phyloP scores from a whole-genome alignment of 768 basidiomycete species.

The Dacryopinax primogenitus region DNA sequence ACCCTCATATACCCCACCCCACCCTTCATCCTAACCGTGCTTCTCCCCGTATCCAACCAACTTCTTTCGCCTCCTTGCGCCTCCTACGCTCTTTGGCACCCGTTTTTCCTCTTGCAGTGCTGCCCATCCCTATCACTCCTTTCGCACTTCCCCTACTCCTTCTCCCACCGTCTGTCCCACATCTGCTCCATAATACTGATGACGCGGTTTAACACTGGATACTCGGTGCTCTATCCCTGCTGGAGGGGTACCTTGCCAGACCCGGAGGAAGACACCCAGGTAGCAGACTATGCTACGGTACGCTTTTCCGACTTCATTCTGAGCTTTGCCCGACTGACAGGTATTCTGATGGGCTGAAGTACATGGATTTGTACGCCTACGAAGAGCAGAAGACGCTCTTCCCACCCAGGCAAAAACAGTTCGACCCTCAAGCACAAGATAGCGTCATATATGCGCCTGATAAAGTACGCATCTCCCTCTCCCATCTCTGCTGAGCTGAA shows the following conservation, averaged over 20 bases:
- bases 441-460: background rate
- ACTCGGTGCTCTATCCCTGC: background rate
- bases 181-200: background rate
- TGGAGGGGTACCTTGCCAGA: background rate
- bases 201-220: background rate
- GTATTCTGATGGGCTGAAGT: background rate
- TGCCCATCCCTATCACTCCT: background rate
- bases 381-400: background rate
- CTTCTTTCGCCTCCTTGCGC: constrained; percentile 2
- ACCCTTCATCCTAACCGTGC: no score
- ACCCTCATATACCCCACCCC: no score
- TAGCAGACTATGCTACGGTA: background rate
- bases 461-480: background rate
- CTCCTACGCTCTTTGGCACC: background rate
- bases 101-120: background rate
- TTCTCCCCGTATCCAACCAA: no score
- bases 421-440: background rate
- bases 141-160: background rate
- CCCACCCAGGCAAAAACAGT: background rate
- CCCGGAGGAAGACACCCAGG: background rate
- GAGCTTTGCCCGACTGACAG: background rate
- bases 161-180: background rate
- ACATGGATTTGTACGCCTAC: constrained; percentile 2
- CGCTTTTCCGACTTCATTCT: background rate
- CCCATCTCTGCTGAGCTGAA: background rate